Base-by-base conservation (phyloP, 176 grass and related monocot genomes). In the Pontederia crassipes region DNA sequence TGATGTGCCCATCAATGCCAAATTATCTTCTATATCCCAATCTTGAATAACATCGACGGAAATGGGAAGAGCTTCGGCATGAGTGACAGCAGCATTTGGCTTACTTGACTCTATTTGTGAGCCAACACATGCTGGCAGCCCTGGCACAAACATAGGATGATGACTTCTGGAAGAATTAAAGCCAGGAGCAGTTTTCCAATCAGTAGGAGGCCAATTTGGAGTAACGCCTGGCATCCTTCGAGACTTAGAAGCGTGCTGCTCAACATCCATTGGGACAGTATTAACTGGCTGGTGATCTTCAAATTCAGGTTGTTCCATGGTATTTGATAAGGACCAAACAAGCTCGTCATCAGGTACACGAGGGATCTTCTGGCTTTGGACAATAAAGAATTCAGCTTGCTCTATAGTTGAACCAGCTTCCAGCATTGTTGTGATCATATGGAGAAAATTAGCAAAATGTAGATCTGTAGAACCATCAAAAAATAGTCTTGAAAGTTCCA, bases 401-500 rank as follows among this genome's bases (percentile, higher is more conserved):
- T 80, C 83, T 24, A 49, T 63, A 8, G 63, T 60, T 67, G 81
- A 79, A 49, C 92, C 92, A 78, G 87, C 80, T 59, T 80, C 70
- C 52, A 70, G 78, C 83, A 88, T 97, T 28, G 81, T 83, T 74
- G 77, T 88, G 59, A 97, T 70, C 84, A 91, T 91, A 79, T 81
- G 84, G 66, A 97, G 71, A 77, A 97, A 91, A 71, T 91, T 97
- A 24, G 92, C 81, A 35, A 91, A 91, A 58, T 81, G 87, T 48
- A 88, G 73, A 67, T 97, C 76, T 78, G 87, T 49, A 14, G 87
- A 91, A 55, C 92, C 92, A 78, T 82, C 81, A 74, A 97, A 85
- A 68, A 97, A 91, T 59, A 97, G 58, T 69, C 92, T 83, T 59
- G 92, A 97, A 12, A 91, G 71, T 62, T 97, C 92, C 67, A 97